Conservation (phyloP, 2,329 filamentous ascomycete genomes). For the Pezicula neosporulosa region DNA sequence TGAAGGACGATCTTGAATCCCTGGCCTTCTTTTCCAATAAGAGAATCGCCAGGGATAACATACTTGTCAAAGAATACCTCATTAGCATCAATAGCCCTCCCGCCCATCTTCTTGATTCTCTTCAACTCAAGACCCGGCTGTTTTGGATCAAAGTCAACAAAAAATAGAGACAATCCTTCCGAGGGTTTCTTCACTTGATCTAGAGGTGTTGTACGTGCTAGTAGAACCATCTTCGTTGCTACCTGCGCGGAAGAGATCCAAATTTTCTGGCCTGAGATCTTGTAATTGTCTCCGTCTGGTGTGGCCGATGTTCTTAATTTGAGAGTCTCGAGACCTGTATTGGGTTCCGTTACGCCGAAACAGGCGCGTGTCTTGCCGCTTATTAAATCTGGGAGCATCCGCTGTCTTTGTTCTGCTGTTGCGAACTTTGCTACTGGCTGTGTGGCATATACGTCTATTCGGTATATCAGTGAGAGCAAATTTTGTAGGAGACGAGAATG, state of each 20-base stretch:
- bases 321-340: constrained; percentile 75
- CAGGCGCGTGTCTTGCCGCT: constrained; percentile 69
- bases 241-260: constrained; percentile 88
- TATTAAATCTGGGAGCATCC: constrained; percentile 68
- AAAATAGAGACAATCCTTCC: constrained; percentile 78
- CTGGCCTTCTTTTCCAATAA: constrained; percentile 70
- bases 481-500: not conserved
- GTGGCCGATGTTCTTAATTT: constrained; percentile 63
- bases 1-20: constrained; percentile 79
- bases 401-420: constrained; percentile 57
- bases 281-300: constrained; percentile 58
- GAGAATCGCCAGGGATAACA: constrained; percentile 54
- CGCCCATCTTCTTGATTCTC: constrained; percentile 82
- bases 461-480: not conserved
- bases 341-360: constrained; percentile 83
- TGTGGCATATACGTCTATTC: constrained; percentile 63
- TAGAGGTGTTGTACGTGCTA: constrained; percentile 70
- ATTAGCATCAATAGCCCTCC: constrained; percentile 77
- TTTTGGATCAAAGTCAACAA: constrained; percentile 66
- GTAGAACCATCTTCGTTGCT: constrained; percentile 76
- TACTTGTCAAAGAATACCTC: constrained; percentile 88
- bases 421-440: constrained; percentile 74
- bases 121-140: constrained; percentile 52
- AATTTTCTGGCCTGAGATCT: constrained; percentile 76
- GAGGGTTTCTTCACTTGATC: constrained; percentile 66